These are phyloP conservation scores for Hemileia vastatrix DNA, from an alignment of 1,284 basidiomycete genomes.

Conservation along the genomic window DNA sequence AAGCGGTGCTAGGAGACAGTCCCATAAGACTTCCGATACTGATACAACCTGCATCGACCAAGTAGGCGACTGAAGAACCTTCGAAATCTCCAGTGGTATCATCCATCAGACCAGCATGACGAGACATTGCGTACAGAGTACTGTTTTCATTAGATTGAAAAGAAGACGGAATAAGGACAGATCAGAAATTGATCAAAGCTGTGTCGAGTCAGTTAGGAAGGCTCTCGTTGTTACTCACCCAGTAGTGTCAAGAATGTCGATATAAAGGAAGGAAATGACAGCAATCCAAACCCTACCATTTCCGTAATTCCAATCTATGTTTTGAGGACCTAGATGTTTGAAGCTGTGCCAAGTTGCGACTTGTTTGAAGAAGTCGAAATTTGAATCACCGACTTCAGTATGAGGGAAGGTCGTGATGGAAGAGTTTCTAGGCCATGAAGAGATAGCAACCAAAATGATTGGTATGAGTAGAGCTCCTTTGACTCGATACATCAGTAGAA, in stretches of 20 bases:
- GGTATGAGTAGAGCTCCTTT: conserved; percentile 68
- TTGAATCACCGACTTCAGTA: conserved; percentile 56
- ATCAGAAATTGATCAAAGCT: conserved; percentile 57
- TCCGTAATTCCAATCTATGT: conserved; percentile 52
- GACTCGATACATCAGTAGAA: conserved; percentile 75
- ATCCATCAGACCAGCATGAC: conserved; percentile 78
- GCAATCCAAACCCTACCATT: conserved; percentile 78
- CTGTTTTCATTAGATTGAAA: conserved; percentile 52
- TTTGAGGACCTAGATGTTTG: conserved; percentile 49
- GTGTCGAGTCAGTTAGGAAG: conserved; percentile 27
- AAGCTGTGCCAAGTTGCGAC: conserved; percentile 59
- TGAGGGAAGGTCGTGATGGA: conserved; percentile 74
- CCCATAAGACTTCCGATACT: conserved; percentile 73
- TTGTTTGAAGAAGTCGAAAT: conserved; percentile 78
- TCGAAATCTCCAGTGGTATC: conserved; percentile 79
- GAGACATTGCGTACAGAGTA: conserved; percentile 82
- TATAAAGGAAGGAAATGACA: conserved; percentile 70
- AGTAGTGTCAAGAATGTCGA: too few relatives aligned
- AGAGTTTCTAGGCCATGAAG: conserved; percentile 75
- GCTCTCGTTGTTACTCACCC: neutral
- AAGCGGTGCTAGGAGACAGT: conserved; percentile 77
- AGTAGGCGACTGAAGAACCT: conserved; percentile 67
- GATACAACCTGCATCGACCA: conserved; percentile 62
- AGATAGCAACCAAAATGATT: conserved; percentile 73
- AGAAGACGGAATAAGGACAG: conserved; percentile 35